Conservation (phyloP, 768 basidiomycete species). For the Trametes cinnabarina region DNA sequence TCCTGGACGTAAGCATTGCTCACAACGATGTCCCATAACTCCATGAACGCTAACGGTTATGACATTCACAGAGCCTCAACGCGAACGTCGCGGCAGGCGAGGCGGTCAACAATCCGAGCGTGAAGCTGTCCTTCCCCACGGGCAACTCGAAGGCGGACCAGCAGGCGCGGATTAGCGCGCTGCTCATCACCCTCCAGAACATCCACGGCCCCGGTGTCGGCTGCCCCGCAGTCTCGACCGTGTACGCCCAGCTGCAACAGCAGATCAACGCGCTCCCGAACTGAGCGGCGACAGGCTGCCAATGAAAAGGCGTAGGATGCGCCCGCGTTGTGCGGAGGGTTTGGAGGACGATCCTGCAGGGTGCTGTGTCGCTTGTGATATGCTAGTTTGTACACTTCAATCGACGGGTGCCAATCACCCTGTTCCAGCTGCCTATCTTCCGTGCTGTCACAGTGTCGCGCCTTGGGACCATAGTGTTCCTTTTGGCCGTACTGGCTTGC, state of each 20-base stretch:
- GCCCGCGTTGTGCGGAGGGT: background rate
- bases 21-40: no score
- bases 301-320: background rate
- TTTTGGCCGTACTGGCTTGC: no score
- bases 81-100: slow-evolving; percentile 60
- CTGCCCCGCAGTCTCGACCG: slow-evolving; percentile 62
- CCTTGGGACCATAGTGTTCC: no score
- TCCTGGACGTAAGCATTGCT: slow-evolving; percentile 9
- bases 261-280: slow-evolving; percentile 19
- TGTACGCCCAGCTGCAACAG: slow-evolving; percentile 17
- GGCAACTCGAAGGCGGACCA: slow-evolving; percentile 52
- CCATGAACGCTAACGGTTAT: background rate
- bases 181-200: slow-evolving; percentile 71
- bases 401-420: slow-evolving; percentile 21
- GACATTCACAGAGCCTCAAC: slow-evolving; percentile 8
- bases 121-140: slow-evolving; percentile 61
- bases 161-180: slow-evolving; percentile 55
- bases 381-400: slow-evolving; percentile 17
- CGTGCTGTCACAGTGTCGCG: no score
- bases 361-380: slow-evolving; percentile 6
- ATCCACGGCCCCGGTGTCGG: slow-evolving; percentile 64
- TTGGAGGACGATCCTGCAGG: background rate
- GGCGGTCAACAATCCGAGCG: slow-evolving; percentile 61
- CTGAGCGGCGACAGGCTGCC: background rate
- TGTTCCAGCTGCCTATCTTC: slow-evolving; percentile 16